Conservation (phyloP, 106 monocot species). For the Dendrobium chrysotoxum region DNA sequence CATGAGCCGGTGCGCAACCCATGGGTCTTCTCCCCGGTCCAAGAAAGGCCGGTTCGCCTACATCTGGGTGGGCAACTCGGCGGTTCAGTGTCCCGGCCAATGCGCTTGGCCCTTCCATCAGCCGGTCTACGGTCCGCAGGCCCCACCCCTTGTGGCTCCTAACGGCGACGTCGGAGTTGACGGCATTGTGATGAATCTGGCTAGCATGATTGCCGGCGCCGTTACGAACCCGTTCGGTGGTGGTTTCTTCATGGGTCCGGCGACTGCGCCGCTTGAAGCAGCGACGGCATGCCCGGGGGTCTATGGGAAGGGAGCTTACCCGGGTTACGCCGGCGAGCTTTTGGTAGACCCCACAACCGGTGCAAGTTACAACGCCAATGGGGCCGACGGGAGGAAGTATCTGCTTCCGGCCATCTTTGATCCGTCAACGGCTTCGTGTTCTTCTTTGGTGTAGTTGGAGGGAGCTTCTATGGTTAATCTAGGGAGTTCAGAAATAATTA, state of each 20-base stretch:
- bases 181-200: constrained; percentile 50
- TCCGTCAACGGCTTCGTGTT: constrained; percentile 10
- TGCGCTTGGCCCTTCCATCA: constrained; percentile 66
- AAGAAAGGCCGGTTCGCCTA: constrained; percentile 21
- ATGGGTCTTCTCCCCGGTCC: constrained; percentile 9
- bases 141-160: constrained; percentile 35
- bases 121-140: constrained; percentile 48
- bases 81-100: constrained; percentile 46
- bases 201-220: constrained; percentile 39
- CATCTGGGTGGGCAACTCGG: constrained; percentile 47
- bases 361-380: constrained; percentile 42
- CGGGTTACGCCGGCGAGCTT: constrained; percentile 42
- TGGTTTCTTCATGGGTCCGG: constrained; percentile 44
- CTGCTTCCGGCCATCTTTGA: constrained; percentile 9
- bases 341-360: constrained; percentile 32
- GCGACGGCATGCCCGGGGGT: constrained; percentile 42
- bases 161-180: constrained; percentile 49
- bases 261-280: constrained; percentile 42
- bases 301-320: constrained; percentile 43
- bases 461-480: background rate
- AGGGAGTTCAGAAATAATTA: too few relatives aligned
- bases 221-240: constrained; percentile 44
- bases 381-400: constrained; percentile 17
- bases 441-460: background rate
- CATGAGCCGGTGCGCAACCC: constrained; percentile 41